phyloP scores from a whole-genome alignment of 1,284 basidiomycete genomes.

The Porphyrellus sp. region DNA sequence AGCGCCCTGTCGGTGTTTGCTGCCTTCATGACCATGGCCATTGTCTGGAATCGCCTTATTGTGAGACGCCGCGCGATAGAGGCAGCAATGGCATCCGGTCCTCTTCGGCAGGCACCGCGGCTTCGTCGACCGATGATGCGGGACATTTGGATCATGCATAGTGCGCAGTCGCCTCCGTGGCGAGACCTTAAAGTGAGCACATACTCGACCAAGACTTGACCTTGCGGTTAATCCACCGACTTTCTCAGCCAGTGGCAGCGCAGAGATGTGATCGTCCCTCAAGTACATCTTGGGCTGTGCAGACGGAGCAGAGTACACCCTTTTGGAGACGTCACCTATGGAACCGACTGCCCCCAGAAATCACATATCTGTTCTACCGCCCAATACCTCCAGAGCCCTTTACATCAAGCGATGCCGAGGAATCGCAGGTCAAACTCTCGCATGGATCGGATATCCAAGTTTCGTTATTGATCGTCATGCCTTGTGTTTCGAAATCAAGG shows the following conservation, averaged over 20 bases:
- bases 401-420: background rate
- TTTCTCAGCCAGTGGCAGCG: constrained; percentile 28
- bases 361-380: constrained; percentile 28
- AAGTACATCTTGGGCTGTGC: background rate
- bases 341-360: constrained; percentile 23
- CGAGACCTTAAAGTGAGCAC: constrained; percentile 23
- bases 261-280: constrained; percentile 1
- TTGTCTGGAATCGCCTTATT: constrained; percentile 36
- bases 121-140: constrained; percentile 22
- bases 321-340: constrained; percentile 25
- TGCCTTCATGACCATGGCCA: constrained; percentile 31
- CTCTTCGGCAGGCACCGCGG: background rate
- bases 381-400: constrained; percentile 13
- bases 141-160: constrained; percentile 19
- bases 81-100: constrained; percentile 8
- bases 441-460: constrained; percentile 28
- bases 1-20: constrained; percentile 31
- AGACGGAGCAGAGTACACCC: constrained; percentile 3
- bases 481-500: constrained; percentile 9
- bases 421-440: constrained; percentile 5
- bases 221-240: constrained; percentile 4
- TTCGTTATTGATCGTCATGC: constrained; percentile 31
- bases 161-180: constrained; percentile 16
- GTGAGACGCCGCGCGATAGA: constrained; percentile 30
- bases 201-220: background rate